Evolutionary conservation across 108 stramenopile genomes (phyloP).

Genomic region (Skeletonema grethae): DNA sequence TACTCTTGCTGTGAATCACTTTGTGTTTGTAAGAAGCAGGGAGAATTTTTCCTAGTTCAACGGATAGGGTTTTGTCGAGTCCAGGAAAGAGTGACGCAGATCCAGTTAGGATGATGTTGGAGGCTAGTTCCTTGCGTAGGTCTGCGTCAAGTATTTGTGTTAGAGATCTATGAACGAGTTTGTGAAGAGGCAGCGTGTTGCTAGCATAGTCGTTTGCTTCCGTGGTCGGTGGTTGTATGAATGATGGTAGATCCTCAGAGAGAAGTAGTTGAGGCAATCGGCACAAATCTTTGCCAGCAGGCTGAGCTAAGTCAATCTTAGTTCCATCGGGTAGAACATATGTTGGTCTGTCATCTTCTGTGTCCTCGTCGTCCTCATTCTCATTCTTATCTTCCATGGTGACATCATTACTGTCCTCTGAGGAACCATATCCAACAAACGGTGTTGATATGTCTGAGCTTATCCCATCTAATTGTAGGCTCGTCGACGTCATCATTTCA

Average conservation of each 20-base stretch:
- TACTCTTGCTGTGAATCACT: constrained; percentile 63
- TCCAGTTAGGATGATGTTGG: constrained; percentile 75
- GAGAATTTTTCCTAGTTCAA: constrained; percentile 57
- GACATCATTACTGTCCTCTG: constrained; percentile 20
- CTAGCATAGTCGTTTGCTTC: constrained; percentile 24
- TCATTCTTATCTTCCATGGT: constrained; percentile 30
- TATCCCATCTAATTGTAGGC: constrained; percentile 25
- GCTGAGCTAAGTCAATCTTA: constrained; percentile 50
- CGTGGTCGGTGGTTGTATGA: constrained; percentile 11
- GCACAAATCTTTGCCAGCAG: constrained; percentile 66
- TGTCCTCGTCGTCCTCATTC: constrained; percentile 21
- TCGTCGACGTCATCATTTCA: constrained; percentile 67
- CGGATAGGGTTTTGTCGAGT: constrained; percentile 71
- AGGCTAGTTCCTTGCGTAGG: constrained; percentile 77
- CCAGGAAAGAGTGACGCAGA: constrained; percentile 66
- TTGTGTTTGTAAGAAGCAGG: constrained; percentile 70
- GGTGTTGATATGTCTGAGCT: constrained; percentile 9
- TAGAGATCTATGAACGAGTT: constrained; percentile 71
- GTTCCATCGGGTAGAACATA: constrained; percentile 81
- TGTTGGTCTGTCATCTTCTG: constrained; percentile 3
- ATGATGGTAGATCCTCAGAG: constrained; percentile 61
- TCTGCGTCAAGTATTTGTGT: constrained; percentile 77
- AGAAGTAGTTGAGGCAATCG: constrained; percentile 69
- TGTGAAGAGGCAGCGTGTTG: constrained; percentile 64
- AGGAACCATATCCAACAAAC: constrained; percentile 19